Evolutionary conservation across 78 protist species (phyloP), one percentile per base, ranked within the genome.

Genomic region (Creolimax fragrantissima): DNA sequence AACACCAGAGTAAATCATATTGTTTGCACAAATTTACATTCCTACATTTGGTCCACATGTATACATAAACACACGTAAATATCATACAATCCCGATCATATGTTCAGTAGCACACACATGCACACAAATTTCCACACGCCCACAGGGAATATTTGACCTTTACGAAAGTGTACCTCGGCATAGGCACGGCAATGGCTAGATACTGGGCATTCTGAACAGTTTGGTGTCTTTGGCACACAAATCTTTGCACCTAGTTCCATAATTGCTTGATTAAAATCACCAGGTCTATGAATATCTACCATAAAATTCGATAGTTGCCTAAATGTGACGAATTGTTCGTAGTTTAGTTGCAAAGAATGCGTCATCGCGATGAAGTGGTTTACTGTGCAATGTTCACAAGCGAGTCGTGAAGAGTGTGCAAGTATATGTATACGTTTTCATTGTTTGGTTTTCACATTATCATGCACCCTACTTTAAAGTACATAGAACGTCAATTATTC

Each of bases 221-320:
- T 36, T 17, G 97, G 96, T 3, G 84, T 88, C 39, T 44, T 39
- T 3, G 95, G 94, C 0, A 95, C 83, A 92, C 98, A 96, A 3
- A 94, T 42, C 41, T 94, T 94, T 2, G 98, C 98, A 6, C 98
- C 98, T 2, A 96, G 84, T 84, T 96, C 98, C 98, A 96, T 96
- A 5, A 96, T 5, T 3, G 98, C 95, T 86, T 96, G 97, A 85
- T 94, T 95, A 84, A 95, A 93, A 6, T 88, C 92, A 11, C 97
- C 95, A 3, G 95, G 96, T 0, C 94, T 90, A 3, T 37, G n/a
- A 3, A 90, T 58, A 32, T 90, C 95, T 0, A 94, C 96, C 2
- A 95, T 45, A 35, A 41, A 86, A 37, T 35, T 66, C 2, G 95
- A 95, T 2, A 94, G 89, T 43, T 37, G 6, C 96, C 92, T 44